A percentile compares a stretch with the other conserved stretches of the same genome.
These are phyloP conservation scores for Orobanche coerulescens DNA, from an alignment of 257 asterid species.

Conservation along the genomic window DNA sequence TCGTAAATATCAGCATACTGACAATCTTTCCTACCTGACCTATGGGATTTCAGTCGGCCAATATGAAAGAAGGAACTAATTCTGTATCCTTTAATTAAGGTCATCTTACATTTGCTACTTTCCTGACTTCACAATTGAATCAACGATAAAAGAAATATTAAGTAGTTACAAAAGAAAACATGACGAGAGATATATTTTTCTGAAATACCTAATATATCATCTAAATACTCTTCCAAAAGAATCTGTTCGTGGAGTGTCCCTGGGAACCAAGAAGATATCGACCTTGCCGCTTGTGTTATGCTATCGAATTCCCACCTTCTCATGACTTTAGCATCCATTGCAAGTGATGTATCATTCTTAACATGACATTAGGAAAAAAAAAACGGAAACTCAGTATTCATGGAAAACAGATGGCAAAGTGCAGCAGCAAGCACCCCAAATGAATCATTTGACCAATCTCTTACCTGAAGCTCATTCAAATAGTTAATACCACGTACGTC, in stretches of 20 bases:
- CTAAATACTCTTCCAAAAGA: slow-evolving; percentile 59
- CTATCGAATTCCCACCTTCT: slow-evolving; percentile 98
- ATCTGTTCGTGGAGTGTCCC: slow-evolving; percentile 57
- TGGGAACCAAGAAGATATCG: slow-evolving; percentile 68
- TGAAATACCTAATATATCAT: slow-evolving; percentile 50
- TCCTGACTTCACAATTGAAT: background rate
- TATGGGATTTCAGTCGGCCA: background rate
- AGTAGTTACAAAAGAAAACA: background rate
- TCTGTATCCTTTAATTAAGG: background rate
- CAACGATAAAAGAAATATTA: background rate
- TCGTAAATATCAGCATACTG: background rate
- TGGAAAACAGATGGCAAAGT: background rate
- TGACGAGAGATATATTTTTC: background rate
- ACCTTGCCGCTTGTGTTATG: slow-evolving; percentile 60
- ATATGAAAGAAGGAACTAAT: background rate
- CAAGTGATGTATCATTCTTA: slow-evolving; percentile 93
- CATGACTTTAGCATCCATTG: slow-evolving; percentile 80
- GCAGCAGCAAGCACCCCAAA: slow-evolving; percentile 6
- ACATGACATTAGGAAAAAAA: slow-evolving; percentile 13
- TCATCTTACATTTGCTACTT: background rate
- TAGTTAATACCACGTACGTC: slow-evolving; percentile 88
- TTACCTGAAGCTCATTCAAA: slow-evolving; percentile 94
- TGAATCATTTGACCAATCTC: background rate
- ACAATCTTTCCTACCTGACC: background rate
- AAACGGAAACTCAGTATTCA: slow-evolving; percentile 6